Evolutionary conservation across 371 early-diverging fungal species (phyloP).

Genomic region (Cokeromyces recurvatus): DNA sequence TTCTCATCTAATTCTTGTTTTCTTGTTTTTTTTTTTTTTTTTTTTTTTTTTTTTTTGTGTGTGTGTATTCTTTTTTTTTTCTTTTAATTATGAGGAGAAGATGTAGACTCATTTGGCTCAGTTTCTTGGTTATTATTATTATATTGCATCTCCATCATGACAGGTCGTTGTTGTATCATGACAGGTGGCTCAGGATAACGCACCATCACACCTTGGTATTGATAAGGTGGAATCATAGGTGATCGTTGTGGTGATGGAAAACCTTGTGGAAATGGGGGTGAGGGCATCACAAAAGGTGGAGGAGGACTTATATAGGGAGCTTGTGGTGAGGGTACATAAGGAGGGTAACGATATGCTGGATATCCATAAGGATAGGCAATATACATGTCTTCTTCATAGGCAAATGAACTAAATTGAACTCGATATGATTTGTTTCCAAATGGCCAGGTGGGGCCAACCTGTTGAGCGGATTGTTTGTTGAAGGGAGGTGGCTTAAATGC

Average conservation of each 20-base stretch:
- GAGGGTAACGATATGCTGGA: conserved; percentile 37
- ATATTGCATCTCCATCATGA: conserved; percentile 33
- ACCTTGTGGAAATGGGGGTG: conserved; percentile 38
- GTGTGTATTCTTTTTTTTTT: no score
- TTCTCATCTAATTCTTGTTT: no score
- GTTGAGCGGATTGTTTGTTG: no score
- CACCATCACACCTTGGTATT: conserved; percentile 55
- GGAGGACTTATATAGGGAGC: conserved; percentile 43
- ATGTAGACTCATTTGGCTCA: conserved; percentile 1
- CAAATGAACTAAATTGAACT: conserved; percentile 35
- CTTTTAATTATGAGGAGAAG: no score
- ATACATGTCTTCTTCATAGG: conserved; percentile 36
- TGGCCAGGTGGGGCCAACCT: conserved; percentile 53
- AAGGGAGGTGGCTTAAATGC: conserved; percentile 29
- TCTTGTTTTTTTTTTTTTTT: no score
- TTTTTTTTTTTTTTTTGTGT: no score
- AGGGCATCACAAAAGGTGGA: neutral
- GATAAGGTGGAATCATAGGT: conserved; percentile 51
- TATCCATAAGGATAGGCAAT: conserved; percentile 24
- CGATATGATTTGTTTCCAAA: conserved; percentile 42
- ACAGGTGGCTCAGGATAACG: conserved; percentile 34
- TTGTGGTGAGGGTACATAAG: conserved; percentile 39
- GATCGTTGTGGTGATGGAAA: conserved; percentile 48
- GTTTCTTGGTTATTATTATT: conserved; percentile 19
- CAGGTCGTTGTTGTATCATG: conserved; percentile 35